Evolutionary conservation across 768 basidiomycete genomes (phyloP).

Genomic region (Leccinum uliginosum): DNA sequence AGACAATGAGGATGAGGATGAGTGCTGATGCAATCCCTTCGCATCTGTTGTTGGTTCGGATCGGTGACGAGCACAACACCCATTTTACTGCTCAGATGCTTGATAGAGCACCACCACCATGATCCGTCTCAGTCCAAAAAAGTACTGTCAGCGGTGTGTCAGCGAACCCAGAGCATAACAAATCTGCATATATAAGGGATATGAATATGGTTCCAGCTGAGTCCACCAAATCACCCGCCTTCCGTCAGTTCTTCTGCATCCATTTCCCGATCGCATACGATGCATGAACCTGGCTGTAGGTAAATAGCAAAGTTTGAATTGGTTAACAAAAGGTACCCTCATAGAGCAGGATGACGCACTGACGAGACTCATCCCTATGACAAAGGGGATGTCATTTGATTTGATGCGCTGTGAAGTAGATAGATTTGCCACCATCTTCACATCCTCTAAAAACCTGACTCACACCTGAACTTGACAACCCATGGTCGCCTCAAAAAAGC

Average conservation of each 20-base stretch:
- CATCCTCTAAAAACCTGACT: slow-evolving; percentile 35
- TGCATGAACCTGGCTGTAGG: slow-evolving; percentile 16
- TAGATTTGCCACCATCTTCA: slow-evolving; percentile 33
- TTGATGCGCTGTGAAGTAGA: slow-evolving; percentile 31
- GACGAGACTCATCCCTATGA: slow-evolving; percentile 28
- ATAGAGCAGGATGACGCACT: slow-evolving; percentile 6
- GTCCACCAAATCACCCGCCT: slow-evolving; percentile 41
- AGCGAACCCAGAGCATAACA: not conserved
- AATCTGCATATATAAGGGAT: not conserved
- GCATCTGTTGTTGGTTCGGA: slow-evolving; percentile 18
- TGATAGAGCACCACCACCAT: slow-evolving; percentile 40
- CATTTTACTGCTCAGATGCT: slow-evolving; percentile 24
- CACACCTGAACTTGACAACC: not conserved
- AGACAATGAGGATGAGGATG: not conserved
- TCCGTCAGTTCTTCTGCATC: slow-evolving; percentile 35
- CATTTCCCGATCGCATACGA: slow-evolving; percentile 14
- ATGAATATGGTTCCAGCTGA: slow-evolving; percentile 48
- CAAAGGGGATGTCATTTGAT: slow-evolving; percentile 27
- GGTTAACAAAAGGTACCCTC: too few species aligned
- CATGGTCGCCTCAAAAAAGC: not conserved
- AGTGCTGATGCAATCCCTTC: slow-evolving; percentile 9
- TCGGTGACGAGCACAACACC: slow-evolving; percentile 20
- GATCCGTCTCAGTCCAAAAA: slow-evolving; percentile 43
- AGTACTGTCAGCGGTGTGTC: slow-evolving; percentile 31
- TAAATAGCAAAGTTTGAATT: too few species aligned